These are phyloP conservation scores for Nannochloropsis granulata DNA, from an alignment of 108 stramenopile genomes.

Conservation along the genomic window DNA sequence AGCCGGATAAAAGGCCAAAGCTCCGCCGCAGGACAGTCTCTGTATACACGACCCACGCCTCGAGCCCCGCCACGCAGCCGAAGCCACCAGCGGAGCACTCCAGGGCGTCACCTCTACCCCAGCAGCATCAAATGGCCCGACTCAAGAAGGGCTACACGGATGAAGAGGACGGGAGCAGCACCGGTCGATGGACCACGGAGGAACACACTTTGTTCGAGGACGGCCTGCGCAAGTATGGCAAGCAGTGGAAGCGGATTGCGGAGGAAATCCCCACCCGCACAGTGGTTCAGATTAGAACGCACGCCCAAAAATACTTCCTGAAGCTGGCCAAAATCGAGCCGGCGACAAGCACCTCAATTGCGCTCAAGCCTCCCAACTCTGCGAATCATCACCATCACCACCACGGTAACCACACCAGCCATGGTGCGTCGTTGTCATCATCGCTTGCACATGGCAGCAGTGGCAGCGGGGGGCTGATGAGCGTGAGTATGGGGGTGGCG, in stretches of 20 bases:
- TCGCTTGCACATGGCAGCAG: background rate
- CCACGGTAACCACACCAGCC: background rate
- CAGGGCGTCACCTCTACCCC: too few relatives aligned
- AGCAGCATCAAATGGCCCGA: background rate
- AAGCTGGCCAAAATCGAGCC: background rate
- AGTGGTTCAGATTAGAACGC: background rate
- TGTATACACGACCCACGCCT: too few relatives aligned
- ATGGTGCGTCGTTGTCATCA: background rate
- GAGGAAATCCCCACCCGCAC: background rate
- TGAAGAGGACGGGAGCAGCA: background rate
- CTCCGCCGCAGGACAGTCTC: too few relatives aligned
- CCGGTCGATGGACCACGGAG: background rate
- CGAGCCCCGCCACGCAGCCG: too few relatives aligned
- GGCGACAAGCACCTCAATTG: background rate
- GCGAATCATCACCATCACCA: background rate
- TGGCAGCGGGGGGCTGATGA: background rate
- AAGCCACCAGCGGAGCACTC: too few relatives aligned
- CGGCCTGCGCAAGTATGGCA: background rate
- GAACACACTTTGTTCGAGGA: background rate
- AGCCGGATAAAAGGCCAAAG: too few relatives aligned
- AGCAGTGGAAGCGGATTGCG: background rate
- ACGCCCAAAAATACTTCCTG: constrained; percentile 12
- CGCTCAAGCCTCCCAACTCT: background rate
- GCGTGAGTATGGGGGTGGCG: background rate
- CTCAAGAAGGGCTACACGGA: background rate